A percentile compares a stretch with the other conserved stretches of the same genome.
Evolutionary conservation across 306 rosid species (phyloP).

Genomic region (Acacia confusa): DNA sequence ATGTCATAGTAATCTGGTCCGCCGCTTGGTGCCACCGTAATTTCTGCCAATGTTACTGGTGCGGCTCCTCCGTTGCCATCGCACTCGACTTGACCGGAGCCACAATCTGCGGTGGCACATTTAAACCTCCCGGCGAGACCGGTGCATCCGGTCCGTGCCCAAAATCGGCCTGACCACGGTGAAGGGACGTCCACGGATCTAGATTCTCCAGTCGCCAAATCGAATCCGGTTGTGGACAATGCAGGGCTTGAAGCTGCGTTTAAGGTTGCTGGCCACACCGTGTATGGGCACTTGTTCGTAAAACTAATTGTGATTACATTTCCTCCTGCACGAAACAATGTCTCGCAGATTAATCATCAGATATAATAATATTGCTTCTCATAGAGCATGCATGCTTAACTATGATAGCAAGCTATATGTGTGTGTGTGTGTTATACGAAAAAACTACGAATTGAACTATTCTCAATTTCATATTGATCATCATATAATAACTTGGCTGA

Average conservation of each 20-base stretch:
- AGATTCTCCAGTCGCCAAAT: constrained; percentile 24
- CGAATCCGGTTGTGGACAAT: constrained; percentile 53
- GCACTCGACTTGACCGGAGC: constrained; percentile 32
- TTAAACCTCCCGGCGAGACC: constrained; percentile 27
- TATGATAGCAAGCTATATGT: too few species aligned
- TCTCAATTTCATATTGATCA: neutral
- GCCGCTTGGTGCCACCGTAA: constrained; percentile 20
- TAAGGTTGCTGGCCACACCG: constrained; percentile 70
- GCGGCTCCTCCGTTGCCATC: constrained; percentile 39
- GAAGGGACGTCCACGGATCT: neutral
- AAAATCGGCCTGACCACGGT: constrained; percentile 46
- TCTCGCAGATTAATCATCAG: neutral
- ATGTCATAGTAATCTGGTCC: constrained; percentile 45
- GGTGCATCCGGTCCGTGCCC: constrained; percentile 40
- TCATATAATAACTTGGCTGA: neutral
- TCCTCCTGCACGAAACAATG: neutral
- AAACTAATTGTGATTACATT: constrained; percentile 45
- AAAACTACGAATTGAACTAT: too few species aligned
- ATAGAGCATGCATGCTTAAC: neutral
- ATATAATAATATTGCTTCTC: neutral
- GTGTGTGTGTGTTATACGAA: too few species aligned
- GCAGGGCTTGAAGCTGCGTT: constrained; percentile 45
- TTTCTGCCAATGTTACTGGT: constrained; percentile 38
- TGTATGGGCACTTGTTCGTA: constrained; percentile 47
- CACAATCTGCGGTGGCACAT: constrained; percentile 41